These are phyloP conservation scores for Chlorella sp. DNA, from an alignment of 139 green algal species.

Conservation along the genomic window DNA sequence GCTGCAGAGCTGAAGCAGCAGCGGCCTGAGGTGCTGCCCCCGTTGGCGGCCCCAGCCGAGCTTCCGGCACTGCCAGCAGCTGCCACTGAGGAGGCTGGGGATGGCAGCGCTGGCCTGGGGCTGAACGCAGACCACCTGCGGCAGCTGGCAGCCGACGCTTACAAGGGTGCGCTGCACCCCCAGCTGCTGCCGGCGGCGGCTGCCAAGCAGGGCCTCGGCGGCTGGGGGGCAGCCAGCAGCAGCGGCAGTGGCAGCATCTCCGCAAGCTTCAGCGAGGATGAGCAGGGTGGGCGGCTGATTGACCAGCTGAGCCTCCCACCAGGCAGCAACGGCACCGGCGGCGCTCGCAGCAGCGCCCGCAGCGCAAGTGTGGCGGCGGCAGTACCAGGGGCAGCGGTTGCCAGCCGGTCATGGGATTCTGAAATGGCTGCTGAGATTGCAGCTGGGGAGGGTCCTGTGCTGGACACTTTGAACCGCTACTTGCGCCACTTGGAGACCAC, in stretches of 20 bases:
- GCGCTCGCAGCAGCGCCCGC: background rate
- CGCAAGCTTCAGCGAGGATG: slow-evolving; percentile 17
- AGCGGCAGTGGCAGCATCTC: background rate
- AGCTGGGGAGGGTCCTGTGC: slow-evolving; percentile 35
- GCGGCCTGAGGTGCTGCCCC: background rate
- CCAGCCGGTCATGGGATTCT: background rate
- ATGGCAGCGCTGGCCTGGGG: background rate
- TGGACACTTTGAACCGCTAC: slow-evolving; percentile 23
- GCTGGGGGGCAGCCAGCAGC: background rate
- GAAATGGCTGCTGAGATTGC: slow-evolving; percentile 26
- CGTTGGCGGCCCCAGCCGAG: background rate
- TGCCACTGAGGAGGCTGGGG: background rate
- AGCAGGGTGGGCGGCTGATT: background rate
- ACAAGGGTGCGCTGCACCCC: background rate
- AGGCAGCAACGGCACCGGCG: background rate
- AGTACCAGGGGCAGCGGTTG: background rate
- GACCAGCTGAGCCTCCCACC: background rate
- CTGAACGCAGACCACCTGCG: background rate
- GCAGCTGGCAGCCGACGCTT: slow-evolving; percentile 12
- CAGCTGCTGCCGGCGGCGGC: background rate
- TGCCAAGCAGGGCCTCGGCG: background rate
- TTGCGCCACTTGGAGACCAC: slow-evolving; percentile 22
- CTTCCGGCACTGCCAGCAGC: slow-evolving; percentile 15
- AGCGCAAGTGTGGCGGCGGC: too few relatives aligned
- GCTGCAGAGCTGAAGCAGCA: slow-evolving; percentile 25